phyloP scores from a whole-genome alignment of 139 green algal species.

The Asterochloris sp. region DNA sequence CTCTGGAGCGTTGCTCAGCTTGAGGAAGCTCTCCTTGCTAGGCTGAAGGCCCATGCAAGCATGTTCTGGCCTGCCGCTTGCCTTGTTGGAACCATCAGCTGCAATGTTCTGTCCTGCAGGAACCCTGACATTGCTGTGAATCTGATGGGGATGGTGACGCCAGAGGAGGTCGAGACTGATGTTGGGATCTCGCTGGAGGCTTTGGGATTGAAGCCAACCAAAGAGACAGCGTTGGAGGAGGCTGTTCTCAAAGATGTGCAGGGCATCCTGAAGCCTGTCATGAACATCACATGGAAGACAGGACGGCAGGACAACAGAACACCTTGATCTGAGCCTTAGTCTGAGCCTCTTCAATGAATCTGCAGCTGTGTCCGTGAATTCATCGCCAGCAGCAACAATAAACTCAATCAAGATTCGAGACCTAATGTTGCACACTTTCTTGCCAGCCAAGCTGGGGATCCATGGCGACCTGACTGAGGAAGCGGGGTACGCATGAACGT shows the following conservation, averaged over 20 bases:
- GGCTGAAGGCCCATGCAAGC: not conserved
- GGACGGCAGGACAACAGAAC: constrained; percentile 70
- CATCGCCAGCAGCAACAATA: not conserved
- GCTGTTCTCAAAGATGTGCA: constrained; percentile 48
- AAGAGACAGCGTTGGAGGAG: constrained; percentile 20
- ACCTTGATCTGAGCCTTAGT: no score
- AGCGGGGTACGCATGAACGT: no score
- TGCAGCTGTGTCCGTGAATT: not conserved
- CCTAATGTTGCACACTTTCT: no score
- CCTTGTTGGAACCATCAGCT: not conserved
- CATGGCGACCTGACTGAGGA: no score
- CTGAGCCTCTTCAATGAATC: not conserved
- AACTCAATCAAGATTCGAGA: not conserved
- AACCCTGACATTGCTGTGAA: constrained; percentile 59
- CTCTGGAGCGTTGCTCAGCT: not conserved
- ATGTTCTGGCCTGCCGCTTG: not conserved
- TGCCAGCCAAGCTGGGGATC: no score
- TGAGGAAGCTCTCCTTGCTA: not conserved
- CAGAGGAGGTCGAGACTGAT: constrained; percentile 59
- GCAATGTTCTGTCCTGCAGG: constrained; percentile 26
- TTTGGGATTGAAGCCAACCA: constrained; percentile 33
- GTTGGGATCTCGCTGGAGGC: constrained; percentile 48
- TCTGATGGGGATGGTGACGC: constrained; percentile 76
- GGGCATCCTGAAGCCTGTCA: constrained; percentile 56
- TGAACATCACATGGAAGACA: constrained; percentile 66